A percentile compares a stretch with the other conserved stretches of the same genome.
phyloP scores from a whole-genome alignment of 495 filamentous ascomycete species.

The Polyplosphaeria fusca region DNA sequence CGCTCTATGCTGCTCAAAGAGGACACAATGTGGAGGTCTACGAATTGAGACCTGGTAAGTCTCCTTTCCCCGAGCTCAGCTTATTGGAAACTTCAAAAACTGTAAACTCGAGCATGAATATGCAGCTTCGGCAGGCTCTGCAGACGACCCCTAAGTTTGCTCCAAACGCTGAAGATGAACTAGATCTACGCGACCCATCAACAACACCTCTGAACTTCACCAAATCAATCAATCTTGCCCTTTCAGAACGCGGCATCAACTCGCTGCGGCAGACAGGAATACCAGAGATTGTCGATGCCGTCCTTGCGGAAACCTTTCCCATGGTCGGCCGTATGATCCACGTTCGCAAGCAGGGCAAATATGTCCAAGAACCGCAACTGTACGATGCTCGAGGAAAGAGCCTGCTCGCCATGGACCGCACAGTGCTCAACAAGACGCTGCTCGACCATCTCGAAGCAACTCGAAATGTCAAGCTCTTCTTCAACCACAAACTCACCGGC shows the following conservation, averaged over 20 bases:
- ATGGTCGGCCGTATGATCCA: slow-evolving; percentile 99
- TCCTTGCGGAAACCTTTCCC: slow-evolving; percentile 76
- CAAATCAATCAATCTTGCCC: slow-evolving; percentile 92
- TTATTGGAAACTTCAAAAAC: too few relatives aligned
- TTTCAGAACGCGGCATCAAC: slow-evolving; percentile 92
- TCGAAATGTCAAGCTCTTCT: slow-evolving; percentile 84
- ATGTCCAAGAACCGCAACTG: slow-evolving; percentile 74
- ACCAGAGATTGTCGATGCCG: slow-evolving; percentile 63
- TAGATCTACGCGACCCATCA: slow-evolving; percentile 80
- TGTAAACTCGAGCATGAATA: too few relatives aligned
- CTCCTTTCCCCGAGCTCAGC: too few relatives aligned
- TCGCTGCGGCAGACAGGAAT: slow-evolving; percentile 67
- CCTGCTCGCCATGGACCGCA: slow-evolving; percentile 69
- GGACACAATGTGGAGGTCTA: slow-evolving; percentile 92
- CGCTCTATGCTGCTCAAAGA: slow-evolving; percentile 82
- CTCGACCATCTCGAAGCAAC: slow-evolving; percentile 79
- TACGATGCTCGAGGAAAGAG: slow-evolving; percentile 86
- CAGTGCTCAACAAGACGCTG: slow-evolving; percentile 75
- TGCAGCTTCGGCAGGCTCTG: too few relatives aligned
- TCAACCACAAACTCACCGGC: slow-evolving; percentile 86
- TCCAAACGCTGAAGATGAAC: slow-evolving; percentile 4
- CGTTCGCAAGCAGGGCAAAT: slow-evolving; percentile 58
- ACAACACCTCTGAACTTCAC: slow-evolving; percentile 93
- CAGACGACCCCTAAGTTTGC: too few relatives aligned
- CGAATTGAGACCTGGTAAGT: slow-evolving; percentile 79